Evolutionary conservation across 805 yeast species (phyloP).

Genomic region (Debaryomyces hansenii): DNA sequence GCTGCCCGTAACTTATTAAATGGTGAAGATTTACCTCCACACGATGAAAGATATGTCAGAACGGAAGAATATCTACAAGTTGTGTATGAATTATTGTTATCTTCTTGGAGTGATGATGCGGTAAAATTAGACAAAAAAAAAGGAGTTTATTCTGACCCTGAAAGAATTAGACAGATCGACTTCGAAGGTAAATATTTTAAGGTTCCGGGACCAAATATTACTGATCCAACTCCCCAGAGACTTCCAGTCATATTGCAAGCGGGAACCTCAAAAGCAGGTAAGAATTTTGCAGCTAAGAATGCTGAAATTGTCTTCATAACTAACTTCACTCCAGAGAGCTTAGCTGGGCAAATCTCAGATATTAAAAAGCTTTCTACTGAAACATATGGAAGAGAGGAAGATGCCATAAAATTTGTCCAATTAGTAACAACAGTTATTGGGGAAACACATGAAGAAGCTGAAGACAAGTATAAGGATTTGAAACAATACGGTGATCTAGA

Average conservation of each 20-base stretch:
- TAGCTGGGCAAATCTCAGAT: conserved; percentile 26
- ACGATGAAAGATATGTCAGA: conserved; percentile 39
- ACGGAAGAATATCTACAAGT: conserved; percentile 43
- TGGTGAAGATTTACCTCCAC: conserved; percentile 35
- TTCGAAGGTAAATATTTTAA: conserved; percentile 41
- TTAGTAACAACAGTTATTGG: conserved; percentile 39
- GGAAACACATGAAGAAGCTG: conserved; percentile 43
- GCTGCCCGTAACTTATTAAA: conserved; percentile 42
- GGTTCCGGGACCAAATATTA: conserved; percentile 45
- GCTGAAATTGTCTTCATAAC: conserved; percentile 45
- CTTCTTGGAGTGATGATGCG: conserved; percentile 48
- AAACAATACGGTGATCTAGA: conserved; percentile 35
- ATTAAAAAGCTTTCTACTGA: conserved; percentile 31
- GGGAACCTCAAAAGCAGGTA: conserved; percentile 42
- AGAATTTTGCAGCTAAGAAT: conserved; percentile 41
- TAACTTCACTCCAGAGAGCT: conserved; percentile 29
- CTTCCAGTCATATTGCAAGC: conserved; percentile 47
- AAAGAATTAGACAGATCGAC: conserved; percentile 39
- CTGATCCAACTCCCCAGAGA: conserved; percentile 45
- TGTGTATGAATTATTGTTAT: conserved; percentile 37
- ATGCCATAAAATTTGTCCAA: conserved; percentile 36
- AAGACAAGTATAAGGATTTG: conserved; percentile 31
- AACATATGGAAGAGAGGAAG: conserved; percentile 34
- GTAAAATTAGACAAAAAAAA: conserved; percentile 22
- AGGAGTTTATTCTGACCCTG: conserved; percentile 39